Conservation (phyloP, 768 basidiomycete species). For the Gloeopeniophorella convolvens region DNA sequence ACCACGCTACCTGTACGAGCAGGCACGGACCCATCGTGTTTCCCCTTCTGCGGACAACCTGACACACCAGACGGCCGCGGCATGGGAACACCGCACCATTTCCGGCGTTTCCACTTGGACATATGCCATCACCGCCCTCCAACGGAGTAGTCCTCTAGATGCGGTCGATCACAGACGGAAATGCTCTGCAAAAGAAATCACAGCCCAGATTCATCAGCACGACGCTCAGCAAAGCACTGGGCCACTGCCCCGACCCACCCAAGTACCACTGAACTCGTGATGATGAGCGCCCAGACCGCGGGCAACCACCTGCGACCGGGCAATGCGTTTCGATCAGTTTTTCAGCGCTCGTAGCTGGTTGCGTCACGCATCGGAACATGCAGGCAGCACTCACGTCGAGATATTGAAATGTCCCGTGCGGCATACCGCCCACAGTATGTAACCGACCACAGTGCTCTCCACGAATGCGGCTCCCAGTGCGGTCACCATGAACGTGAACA, state of each 20-base stretch:
- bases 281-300: constrained; percentile 20
- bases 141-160: constrained; percentile 6
- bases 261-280: constrained; percentile 12
- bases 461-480: constrained; percentile 12
- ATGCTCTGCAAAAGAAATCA: constrained; percentile 7
- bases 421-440: constrained; percentile 16
- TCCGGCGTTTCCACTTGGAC: not conserved
- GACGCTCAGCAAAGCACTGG: not conserved
- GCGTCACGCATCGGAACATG: not conserved
- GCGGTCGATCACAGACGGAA: constrained; percentile 20
- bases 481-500: constrained; percentile 13
- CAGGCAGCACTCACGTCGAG: constrained; percentile 17
- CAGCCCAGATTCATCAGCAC: too few relatives aligned
- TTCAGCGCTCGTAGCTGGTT: too few relatives aligned
- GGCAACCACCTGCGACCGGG: constrained; percentile 13
- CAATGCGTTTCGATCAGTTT: not conserved
- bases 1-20: too few relatives aligned
- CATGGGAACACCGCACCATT: not conserved
- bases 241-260: constrained; percentile 3
- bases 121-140: not conserved
- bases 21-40: too few relatives aligned
- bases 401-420: constrained; percentile 14
- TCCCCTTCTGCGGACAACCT: too few relatives aligned
- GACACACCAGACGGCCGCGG: too few relatives aligned
- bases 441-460: constrained; percentile 19